Evolutionary conservation across 371 early-diverging fungal genomes (phyloP).

Genomic region (Rhizomucor miehei): DNA sequence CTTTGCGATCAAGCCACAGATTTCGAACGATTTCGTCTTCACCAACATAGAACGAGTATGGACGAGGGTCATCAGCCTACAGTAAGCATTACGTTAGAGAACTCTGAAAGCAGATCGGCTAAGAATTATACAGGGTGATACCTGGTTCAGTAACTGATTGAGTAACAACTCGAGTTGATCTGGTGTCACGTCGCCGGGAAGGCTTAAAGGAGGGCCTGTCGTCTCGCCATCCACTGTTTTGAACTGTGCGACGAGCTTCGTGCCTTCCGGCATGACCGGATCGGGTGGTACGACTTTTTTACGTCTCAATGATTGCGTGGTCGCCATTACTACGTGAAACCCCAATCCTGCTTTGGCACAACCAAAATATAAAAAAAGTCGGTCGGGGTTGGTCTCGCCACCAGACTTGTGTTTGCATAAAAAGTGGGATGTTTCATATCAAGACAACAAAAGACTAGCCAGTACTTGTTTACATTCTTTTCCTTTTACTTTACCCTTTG

Average conservation of each 20-base stretch:
- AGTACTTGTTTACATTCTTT: no score
- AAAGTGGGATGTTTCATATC: no score
- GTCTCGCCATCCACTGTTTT: conserved; percentile 77
- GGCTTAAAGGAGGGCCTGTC: conserved; percentile 81
- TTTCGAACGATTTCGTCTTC: conserved; percentile 75
- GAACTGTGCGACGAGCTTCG: conserved; percentile 77
- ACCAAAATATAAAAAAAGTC: no score
- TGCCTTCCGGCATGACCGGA: conserved; percentile 37
- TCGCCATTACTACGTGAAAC: no score
- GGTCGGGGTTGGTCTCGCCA: no score
- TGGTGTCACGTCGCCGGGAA: conserved; percentile 81
- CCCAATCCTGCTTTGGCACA: no score
- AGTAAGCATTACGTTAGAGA: background rate
- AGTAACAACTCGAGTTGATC: conserved; percentile 85
- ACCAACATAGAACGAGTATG: conserved; percentile 89
- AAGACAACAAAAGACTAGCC: no score
- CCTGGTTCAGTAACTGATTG: conserved; percentile 87
- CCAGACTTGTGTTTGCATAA: no score
- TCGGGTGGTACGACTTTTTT: no score
- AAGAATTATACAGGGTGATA: conserved; percentile 29
- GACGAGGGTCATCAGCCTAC: conserved; percentile 77
- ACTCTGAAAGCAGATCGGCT: background rate
- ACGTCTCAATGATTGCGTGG: no score
- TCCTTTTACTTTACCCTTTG: no score
- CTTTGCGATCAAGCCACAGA: conserved; percentile 73